Evolutionary conservation across 2,329 filamentous ascomycete genomes (phyloP), one percentile per base, ranked within the genome.

Genomic region (Aspergillus flavus): DNA sequence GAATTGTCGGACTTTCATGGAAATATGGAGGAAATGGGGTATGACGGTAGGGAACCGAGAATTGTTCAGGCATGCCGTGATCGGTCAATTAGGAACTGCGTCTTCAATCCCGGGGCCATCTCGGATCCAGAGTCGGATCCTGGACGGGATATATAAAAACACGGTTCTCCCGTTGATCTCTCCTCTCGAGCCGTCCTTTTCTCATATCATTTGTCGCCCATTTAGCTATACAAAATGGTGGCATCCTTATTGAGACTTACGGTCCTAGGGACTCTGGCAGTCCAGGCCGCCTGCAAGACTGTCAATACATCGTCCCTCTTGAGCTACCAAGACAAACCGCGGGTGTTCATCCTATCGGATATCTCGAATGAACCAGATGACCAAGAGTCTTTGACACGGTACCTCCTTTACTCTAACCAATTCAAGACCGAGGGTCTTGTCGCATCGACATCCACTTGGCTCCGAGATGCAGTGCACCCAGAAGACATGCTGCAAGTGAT

Each of bases 381-480:
- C 16, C 34, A 39, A 26, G 52, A 60, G 10, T 60, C 58, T 2
- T 78, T 83, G 12, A 77, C 80, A 6, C 76, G 82, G 7, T 81
- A 80, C 62, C 73, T 84, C 5, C 69, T 81, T 1, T 83, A 83
- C 66, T 72, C 77, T 7, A 82, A 84, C 67, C 76, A 84, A 67
- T 82, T 84, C 66, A 67, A 78, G 19, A 81, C 79, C 2, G 73
- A 81, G 55, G 82, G 80, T 4, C 70, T 83, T 14, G 79, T 81
- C 5, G 82, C 80, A 4, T 76, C 74, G 48, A 83, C 82, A 0
- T 83, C 81, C 4, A 80, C 76, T 65, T 83, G 81, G 80, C 76
- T 83, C 71, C 78, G 72, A 57, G 72, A 72, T 43, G 76, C 76
- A 32, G 74, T 79, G 32, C 74, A 76, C 59, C 76, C 81, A 6